phyloP scores from a whole-genome alignment of 495 filamentous ascomycete genomes.

The Xylaria telfairii region DNA sequence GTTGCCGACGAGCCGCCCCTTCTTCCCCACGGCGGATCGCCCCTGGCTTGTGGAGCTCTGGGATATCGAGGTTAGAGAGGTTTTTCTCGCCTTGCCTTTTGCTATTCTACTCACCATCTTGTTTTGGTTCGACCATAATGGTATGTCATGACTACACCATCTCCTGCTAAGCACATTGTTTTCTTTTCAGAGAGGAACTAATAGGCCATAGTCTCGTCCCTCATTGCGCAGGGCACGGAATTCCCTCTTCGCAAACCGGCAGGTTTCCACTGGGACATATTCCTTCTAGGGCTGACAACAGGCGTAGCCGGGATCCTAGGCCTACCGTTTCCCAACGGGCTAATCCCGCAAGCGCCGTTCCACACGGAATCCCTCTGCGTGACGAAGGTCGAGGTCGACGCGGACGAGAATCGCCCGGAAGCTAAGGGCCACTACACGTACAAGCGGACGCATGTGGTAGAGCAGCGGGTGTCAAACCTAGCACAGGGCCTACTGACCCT shows the following conservation, averaged over 20 bases:
- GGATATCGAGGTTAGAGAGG: constrained; percentile 73
- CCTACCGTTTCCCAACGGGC: constrained; percentile 89
- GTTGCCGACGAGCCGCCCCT: constrained; percentile 75
- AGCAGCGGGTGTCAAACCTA: constrained; percentile 89
- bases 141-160: constrained; percentile 44
- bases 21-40: constrained; percentile 80
- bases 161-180: too few species aligned
- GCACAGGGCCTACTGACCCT: constrained; percentile 82
- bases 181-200: constrained; percentile 11
- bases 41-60: constrained; percentile 89
- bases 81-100: constrained; percentile 90
- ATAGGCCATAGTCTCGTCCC: constrained; percentile 66
- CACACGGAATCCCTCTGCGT: constrained; percentile 87
- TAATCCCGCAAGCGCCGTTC: constrained; percentile 93
- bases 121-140: constrained; percentile 94
- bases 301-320: constrained; percentile 83
- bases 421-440: constrained; percentile 56
- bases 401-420: constrained; percentile 62
- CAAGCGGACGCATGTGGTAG: constrained; percentile 76
- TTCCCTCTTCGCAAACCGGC: constrained; percentile 92
- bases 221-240: constrained; percentile 91
- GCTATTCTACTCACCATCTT: constrained; percentile 83
- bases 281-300: constrained; percentile 88
- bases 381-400: constrained; percentile 65
- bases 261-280: constrained; percentile 96